phyloP scores from a whole-genome alignment of 208 protist genomes.

The Crithidia fasciculata region DNA sequence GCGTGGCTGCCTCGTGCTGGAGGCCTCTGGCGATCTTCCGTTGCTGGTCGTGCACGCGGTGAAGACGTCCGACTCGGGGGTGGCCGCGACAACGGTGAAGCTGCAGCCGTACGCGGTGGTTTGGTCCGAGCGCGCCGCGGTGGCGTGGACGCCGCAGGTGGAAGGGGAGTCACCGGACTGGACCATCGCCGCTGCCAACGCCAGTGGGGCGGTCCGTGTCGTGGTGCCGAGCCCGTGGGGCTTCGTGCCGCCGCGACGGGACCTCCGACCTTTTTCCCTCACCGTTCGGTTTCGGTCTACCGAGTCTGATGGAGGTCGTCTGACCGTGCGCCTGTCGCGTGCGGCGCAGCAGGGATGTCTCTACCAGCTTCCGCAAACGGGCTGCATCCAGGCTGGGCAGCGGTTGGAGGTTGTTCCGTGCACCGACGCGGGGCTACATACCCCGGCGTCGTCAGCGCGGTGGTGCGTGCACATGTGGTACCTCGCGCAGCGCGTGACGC shows the following conservation, averaged over 20 bases:
- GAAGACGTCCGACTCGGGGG: neutral
- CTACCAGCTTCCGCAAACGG: neutral
- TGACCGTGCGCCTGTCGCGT: neutral
- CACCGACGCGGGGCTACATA: neutral
- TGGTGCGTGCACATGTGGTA: conserved; percentile 1
- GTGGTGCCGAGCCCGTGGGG: conserved; percentile 1
- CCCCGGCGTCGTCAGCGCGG: neutral
- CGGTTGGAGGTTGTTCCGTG: neutral
- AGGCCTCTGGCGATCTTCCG: neutral
- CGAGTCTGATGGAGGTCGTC: neutral
- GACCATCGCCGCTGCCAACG: neutral
- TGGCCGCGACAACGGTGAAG: neutral
- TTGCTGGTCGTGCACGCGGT: neutral
- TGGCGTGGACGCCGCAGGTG: conserved; percentile 1
- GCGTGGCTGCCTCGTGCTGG: neutral
- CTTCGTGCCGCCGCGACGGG: neutral
- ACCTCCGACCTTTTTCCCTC: neutral
- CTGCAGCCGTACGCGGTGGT: neutral
- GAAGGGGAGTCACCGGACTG: neutral
- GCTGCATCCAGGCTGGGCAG: neutral
- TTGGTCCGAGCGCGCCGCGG: neutral
- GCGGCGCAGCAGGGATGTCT: neutral
- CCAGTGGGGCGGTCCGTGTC: neutral
- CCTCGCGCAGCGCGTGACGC: neutral
- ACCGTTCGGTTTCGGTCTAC: neutral